Base-by-base conservation (phyloP, 176 grass and related monocot species). In the Aegilops tauschii region DNA sequence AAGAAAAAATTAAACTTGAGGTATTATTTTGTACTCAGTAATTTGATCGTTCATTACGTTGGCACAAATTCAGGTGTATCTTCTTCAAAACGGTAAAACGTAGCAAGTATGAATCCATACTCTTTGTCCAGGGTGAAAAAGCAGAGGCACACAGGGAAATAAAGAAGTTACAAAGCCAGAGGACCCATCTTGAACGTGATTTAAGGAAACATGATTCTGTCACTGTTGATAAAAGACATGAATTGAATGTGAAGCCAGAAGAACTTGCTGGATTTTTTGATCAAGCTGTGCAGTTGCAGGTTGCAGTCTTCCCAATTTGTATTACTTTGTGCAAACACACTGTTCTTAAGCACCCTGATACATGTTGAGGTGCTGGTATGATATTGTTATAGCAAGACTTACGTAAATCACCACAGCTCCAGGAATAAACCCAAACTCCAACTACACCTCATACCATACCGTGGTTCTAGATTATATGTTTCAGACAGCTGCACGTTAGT, bases 1-100 rank as follows among this genome's bases (percentile, higher is more conserved):
- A 95, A 66, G 96, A 92, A 14, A 98, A 95, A 87, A 94, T 89
- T 86, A 98, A 95, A 91, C 90, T 98, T 72, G 93, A 98, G 96
- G 96, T 85, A 81, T 59, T 66, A 44, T 59, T 27, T 76, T 69
- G 47, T 64, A 36, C 16, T 61, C 29, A 14, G 59, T 70, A 77
- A 54, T 77, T 56, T 77, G 18, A 39, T 69, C 58, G 5, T 36
- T 84, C 17, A 47, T 35, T 63, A 3, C 20, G 44, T 42, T 65
- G 17, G 20, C 36, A 79, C 17, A 16, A 78, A 62, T 56, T 81
- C 16, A 59, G 34, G 9, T 61, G 50, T 18, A 42, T 73, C 37
- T 63, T 84, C 21, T 40, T 34, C 39, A 42, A 42, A 42, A 42
- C 39, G 39, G 39, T 9, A 74, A 84, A 44, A 25, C 31, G 21